A percentile compares a stretch with the other conserved stretches of the same genome.
Evolutionary conservation across 495 filamentous ascomycete species (phyloP).

Genomic region (Neurospora pannonica): DNA sequence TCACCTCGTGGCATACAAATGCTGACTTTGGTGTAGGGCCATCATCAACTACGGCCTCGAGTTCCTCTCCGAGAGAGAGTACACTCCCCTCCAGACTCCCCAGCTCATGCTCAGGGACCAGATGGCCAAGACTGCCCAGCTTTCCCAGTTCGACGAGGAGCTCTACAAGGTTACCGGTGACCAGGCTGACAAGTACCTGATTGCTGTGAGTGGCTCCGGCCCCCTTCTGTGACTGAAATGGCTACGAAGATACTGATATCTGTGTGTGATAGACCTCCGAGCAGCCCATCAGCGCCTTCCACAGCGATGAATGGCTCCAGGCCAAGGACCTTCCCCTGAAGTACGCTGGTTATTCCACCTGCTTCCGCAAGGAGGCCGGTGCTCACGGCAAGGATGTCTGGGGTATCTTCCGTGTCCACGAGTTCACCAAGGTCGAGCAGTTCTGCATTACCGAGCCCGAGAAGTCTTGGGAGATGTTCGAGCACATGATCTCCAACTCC

Average conservation of each 20-base stretch:
- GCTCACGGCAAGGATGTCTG: constrained; percentile 90
- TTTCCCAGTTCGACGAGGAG: constrained; percentile 96
- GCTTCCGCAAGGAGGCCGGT: constrained; percentile 91
- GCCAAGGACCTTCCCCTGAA: constrained; percentile 79
- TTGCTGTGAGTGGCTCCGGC: constrained; percentile 43
- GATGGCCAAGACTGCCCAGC: constrained; percentile 98
- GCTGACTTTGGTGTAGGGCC: constrained; percentile 33
- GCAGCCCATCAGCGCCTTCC: constrained; percentile 86
- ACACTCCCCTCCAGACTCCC: constrained; percentile 83
- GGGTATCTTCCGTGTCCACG: constrained; percentile 97
- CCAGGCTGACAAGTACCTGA: constrained; percentile 86
- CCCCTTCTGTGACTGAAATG: neutral
- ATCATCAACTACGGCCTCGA: constrained; percentile 90
- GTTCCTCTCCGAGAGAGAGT: constrained; percentile 68
- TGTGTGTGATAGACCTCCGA: constrained; percentile 58
- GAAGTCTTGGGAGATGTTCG: constrained; percentile 87
- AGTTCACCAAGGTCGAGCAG: constrained; percentile 98
- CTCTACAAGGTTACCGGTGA: constrained; percentile 91
- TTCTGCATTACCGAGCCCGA: constrained; percentile 92
- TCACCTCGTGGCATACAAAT: neutral
- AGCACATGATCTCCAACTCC: constrained; percentile 78
- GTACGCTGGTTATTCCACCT: constrained; percentile 90
- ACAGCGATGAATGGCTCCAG: constrained; percentile 87
- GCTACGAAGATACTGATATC: neutral
- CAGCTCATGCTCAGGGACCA: constrained; percentile 93